Conservation (phyloP, 139 green algal genomes). For the Axilococcus clingmanii region DNA sequence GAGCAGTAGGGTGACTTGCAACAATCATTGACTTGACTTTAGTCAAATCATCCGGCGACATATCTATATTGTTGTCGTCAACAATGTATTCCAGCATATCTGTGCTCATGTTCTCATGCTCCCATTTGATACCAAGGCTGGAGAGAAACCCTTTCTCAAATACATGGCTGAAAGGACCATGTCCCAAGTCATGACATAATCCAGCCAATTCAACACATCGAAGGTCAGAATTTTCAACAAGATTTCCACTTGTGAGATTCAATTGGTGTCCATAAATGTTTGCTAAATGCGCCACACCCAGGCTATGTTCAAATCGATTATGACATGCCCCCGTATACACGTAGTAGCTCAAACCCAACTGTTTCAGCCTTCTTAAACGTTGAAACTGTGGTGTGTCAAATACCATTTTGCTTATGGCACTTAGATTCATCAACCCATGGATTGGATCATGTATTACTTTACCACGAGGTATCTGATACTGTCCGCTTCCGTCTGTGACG, state of each 20-base stretch:
- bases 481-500: too few species aligned
- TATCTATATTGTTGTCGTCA: conserved; percentile 34
- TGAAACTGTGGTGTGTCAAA: conserved; percentile 83
- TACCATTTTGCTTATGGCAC: conserved; percentile 30
- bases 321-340: conserved; percentile 54
- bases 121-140: conserved; percentile 39
- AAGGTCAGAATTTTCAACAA: conserved; percentile 51
- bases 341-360: conserved; percentile 57
- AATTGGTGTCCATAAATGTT: conserved; percentile 24
- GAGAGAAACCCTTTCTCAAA: conserved; percentile 72
- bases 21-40: conserved; percentile 25
- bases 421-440: conserved; percentile 42
- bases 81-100: conserved; percentile 54
- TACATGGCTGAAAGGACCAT: conserved; percentile 86
- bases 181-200: conserved; percentile 86
- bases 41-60: conserved; percentile 17
- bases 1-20: conserved; percentile 10
- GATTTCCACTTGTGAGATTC: conserved; percentile 27
- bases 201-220: conserved; percentile 46
- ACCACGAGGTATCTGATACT: too few species aligned
- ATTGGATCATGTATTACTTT: conserved; percentile 59
- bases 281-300: conserved; percentile 66
- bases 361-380: conserved; percentile 69
- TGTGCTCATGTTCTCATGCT: conserved; percentile 62
- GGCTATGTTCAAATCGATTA: conserved; percentile 72